These are phyloP conservation scores for Kwoniella dendrophila DNA, from an alignment of 768 basidiomycete species.

Conservation along the genomic window DNA sequence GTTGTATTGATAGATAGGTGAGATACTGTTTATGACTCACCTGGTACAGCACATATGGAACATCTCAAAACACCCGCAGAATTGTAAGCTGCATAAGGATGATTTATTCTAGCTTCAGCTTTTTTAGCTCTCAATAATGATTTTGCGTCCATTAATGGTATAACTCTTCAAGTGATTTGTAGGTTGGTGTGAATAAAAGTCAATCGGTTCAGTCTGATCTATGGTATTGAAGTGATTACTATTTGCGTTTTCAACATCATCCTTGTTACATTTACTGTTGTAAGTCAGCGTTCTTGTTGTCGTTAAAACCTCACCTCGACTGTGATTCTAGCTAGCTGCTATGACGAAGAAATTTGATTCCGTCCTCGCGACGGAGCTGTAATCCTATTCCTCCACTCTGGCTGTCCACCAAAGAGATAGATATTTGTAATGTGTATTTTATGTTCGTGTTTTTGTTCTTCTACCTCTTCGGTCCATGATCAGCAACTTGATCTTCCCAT, in stretches of 20 bases:
- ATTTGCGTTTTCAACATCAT: too few species aligned
- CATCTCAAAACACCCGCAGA: constrained; percentile 47
- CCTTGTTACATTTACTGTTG: too few species aligned
- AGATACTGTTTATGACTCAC: constrained; percentile 26
- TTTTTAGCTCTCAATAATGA: constrained; percentile 53
- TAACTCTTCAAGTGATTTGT: background rate
- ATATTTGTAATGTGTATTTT: too few species aligned
- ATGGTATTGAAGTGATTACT: background rate
- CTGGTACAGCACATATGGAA: constrained; percentile 50
- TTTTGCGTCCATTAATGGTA: constrained; percentile 50
- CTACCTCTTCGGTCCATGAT: background rate
- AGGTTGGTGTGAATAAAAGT: background rate
- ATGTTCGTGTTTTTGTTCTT: background rate
- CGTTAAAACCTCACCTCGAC: background rate
- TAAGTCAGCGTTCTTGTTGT: too few species aligned
- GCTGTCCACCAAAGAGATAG: constrained; percentile 3
- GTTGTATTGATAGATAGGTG: background rate
- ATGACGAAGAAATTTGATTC: constrained; percentile 8
- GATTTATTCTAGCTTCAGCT: constrained; percentile 46
- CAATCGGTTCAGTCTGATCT: background rate
- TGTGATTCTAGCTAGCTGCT: background rate
- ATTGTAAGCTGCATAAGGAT: constrained; percentile 49
- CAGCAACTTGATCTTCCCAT: background rate
- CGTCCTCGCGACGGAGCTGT: too few species aligned
- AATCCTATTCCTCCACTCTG: constrained; percentile 12